Percentiles rank a stretch among this genome's conserved stretches.
These are phyloP conservation scores for Trichoderma sp. DNA, from an alignment of 2,329 filamentous ascomycete genomes.

Conservation along the genomic window DNA sequence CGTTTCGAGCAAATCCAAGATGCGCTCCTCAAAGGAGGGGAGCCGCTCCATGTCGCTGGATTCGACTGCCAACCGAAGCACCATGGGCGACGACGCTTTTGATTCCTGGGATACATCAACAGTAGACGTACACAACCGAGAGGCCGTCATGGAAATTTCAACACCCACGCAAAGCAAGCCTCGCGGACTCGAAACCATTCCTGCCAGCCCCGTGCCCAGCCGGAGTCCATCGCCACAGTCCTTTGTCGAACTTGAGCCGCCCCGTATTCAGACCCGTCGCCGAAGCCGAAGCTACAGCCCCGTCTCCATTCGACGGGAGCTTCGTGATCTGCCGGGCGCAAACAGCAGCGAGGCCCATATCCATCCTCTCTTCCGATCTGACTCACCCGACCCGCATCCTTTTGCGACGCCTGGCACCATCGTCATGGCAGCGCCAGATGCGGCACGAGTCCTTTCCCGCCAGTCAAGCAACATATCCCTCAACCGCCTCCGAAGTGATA, in stretches of 20 bases:
- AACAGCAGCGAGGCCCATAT: constrained; percentile 66
- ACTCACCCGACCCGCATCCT: constrained; percentile 68
- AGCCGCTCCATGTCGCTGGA: constrained; percentile 50
- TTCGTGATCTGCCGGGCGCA: constrained; percentile 32
- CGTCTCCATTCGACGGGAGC: constrained; percentile 36
- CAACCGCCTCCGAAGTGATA: constrained; percentile 58
- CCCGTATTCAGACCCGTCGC: constrained; percentile 39
- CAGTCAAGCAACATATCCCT: constrained; percentile 54
- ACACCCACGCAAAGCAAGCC: constrained; percentile 47
- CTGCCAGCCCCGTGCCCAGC: constrained; percentile 64
- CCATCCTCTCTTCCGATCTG: constrained; percentile 75
- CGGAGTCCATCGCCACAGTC: constrained; percentile 63
- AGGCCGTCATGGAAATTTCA: constrained; percentile 56
- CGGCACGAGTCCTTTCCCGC: constrained; percentile 63
- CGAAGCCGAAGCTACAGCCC: constrained; percentile 58
- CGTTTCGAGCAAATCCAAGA: constrained; percentile 57
- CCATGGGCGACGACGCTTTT: constrained; percentile 61
- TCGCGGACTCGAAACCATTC: constrained; percentile 70
- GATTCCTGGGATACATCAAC: constrained; percentile 75
- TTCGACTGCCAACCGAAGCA: constrained; percentile 40
- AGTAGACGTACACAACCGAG: constrained; percentile 63
- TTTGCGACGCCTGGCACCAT: constrained; percentile 68
- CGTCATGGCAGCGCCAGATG: constrained; percentile 69
- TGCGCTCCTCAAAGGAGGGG: constrained; percentile 50
- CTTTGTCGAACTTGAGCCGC: constrained; percentile 58